Evolutionary conservation across 305 asterid species (phyloP).

Genomic region (Fraxinus albicans): DNA sequence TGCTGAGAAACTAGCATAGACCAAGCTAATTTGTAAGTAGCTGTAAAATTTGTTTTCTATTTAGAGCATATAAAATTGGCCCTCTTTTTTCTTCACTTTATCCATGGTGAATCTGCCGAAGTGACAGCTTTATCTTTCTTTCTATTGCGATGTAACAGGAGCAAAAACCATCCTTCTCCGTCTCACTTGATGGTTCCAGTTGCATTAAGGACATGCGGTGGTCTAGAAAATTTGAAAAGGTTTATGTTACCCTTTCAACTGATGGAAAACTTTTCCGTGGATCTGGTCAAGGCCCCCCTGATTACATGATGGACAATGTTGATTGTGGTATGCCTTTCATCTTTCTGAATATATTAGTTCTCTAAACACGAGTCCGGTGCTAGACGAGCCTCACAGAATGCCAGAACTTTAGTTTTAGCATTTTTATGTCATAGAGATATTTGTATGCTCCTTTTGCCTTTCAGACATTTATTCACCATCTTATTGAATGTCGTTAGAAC

Average conservation of each 20-base stretch:
- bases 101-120: not conserved
- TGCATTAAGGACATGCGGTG: slow-evolving; percentile 67
- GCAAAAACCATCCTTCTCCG: slow-evolving; percentile 67
- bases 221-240: slow-evolving; percentile 58
- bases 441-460: slow-evolving; percentile 8
- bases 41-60: not conserved
- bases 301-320: slow-evolving; percentile 55
- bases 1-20: not conserved
- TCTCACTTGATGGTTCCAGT: slow-evolving; percentile 54
- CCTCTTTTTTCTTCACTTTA: not conserved
- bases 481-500: slow-evolving; percentile 7
- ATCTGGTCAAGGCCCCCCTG: slow-evolving; percentile 59
- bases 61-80: not conserved
- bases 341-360: slow-evolving; percentile 19
- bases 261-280: slow-evolving; percentile 71
- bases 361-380: slow-evolving; percentile 13
- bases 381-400: slow-evolving; percentile 5
- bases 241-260: slow-evolving; percentile 58
- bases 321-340: slow-evolving; percentile 64
- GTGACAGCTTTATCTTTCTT: not conserved
- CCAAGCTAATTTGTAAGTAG: not conserved
- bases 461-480: not conserved
- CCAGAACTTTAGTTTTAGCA: slow-evolving; percentile 3
- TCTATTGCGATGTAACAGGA: slow-evolving; percentile 49
- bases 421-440: slow-evolving; percentile 1